Evolutionary conservation across 2,329 filamentous ascomycete species (phyloP).

Genomic region (Colletotrichum musicola): DNA sequence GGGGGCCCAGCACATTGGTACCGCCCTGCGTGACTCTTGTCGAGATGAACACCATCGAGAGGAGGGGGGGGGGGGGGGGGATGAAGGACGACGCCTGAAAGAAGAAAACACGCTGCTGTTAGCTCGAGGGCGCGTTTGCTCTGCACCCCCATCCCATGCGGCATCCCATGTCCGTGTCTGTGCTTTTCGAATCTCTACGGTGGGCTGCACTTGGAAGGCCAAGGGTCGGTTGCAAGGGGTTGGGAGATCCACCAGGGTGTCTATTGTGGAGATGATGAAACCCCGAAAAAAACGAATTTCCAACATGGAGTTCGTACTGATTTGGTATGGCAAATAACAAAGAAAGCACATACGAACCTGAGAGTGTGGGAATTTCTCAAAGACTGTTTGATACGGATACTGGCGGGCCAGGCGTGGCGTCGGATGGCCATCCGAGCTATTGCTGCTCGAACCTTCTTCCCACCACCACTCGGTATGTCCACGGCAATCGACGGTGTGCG

Average conservation of each 20-base stretch:
- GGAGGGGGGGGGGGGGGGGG: no score
- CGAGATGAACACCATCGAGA: conserved; percentile 18
- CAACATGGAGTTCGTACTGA: conserved; percentile 9
- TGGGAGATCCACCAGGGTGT: conserved; percentile 27
- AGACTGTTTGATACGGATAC: conserved; percentile 1
- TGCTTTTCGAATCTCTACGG: conserved; percentile 6
- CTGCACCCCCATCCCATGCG: background rate
- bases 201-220: conserved; percentile 21
- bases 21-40: conserved; percentile 20
- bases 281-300: conserved; percentile 36
- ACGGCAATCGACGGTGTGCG: background rate
- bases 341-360: conserved; percentile 13
- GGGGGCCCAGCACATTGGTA: conserved; percentile 33
- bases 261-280: conserved; percentile 35
- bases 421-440: background rate
- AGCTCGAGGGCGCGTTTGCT: conserved; percentile 12
- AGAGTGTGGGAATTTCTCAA: conserved; percentile 15
- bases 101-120: conserved; percentile 18
- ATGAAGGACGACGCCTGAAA: conserved; percentile 32
- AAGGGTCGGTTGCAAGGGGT: conserved; percentile 32
- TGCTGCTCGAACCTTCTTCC: conserved; percentile 19
- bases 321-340: conserved; percentile 26
- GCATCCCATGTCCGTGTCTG: background rate
- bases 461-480: conserved; percentile 31
- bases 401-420: conserved; percentile 23